phyloP scores from a whole-genome alignment of 768 basidiomycete species.

The Heimioporus sp. region DNA sequence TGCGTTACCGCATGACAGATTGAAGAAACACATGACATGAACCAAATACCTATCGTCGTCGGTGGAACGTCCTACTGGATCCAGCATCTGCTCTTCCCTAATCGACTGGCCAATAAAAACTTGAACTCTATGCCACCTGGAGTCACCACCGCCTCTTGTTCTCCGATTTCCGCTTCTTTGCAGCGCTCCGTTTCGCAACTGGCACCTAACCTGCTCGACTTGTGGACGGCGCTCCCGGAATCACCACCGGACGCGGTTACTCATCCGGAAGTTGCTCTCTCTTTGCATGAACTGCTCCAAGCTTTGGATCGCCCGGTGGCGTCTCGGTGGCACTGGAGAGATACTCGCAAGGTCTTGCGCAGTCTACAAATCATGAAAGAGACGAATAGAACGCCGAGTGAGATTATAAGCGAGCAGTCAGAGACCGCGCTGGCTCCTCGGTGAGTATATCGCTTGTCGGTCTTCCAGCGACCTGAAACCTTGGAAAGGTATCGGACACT shows the following conservation, averaged over 20 bases:
- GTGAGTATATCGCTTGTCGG: conserved; percentile 33
- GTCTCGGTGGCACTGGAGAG: conserved; percentile 93
- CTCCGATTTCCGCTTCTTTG: conserved; percentile 36
- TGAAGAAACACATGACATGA: conserved; percentile 59
- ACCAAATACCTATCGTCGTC: conserved; percentile 81
- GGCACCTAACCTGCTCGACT: conserved; percentile 42
- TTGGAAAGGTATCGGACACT: conserved; percentile 72
- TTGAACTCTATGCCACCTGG: conserved; percentile 4
- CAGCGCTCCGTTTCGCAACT: conserved; percentile 42
- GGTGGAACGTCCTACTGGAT: conserved; percentile 98
- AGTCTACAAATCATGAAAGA: conserved; percentile 78
- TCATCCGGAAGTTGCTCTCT: conserved; percentile 55
- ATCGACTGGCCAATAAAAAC: conserved; percentile 49
- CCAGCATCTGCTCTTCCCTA: conserved; percentile 91
- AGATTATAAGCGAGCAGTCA: conserved; percentile 65
- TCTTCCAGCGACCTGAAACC: background rate
- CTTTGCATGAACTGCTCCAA: conserved; percentile 64
- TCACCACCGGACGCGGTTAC: conserved; percentile 54
- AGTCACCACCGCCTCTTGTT: background rate
- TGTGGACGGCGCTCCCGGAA: conserved; percentile 60
- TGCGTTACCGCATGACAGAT: conserved; percentile 48
- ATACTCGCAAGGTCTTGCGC: conserved; percentile 86
- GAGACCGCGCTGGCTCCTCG: conserved; percentile 45
- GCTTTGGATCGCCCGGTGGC: conserved; percentile 73
- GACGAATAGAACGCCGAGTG: conserved; percentile 60